Percentiles rank a stretch among this genome's conserved stretches.
These are phyloP conservation scores for Pythium angustatum DNA, from an alignment of 352 stramenopile species.

Conservation along the genomic window DNA sequence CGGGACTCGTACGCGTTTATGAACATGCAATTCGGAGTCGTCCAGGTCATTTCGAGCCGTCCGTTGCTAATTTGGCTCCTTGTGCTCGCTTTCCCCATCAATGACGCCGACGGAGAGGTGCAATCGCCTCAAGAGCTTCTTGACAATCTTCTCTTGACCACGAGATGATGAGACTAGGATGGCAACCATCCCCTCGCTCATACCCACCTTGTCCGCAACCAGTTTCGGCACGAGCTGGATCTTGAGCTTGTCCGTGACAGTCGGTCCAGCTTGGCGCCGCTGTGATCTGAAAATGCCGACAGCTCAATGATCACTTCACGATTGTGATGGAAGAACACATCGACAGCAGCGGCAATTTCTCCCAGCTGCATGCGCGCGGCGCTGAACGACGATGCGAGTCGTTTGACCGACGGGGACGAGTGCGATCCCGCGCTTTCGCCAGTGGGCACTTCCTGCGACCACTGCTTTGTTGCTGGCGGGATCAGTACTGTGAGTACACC, in stretches of 20 bases:
- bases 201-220: constrained; percentile 12
- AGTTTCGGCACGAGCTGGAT: constrained; percentile 7
- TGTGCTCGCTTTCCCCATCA: not conserved
- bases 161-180: constrained; percentile 27
- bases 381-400: constrained; percentile 14
- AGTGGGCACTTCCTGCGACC: not conserved
- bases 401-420: not conserved
- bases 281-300: constrained; percentile 13
- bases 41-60: constrained; percentile 1
- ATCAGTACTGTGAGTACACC: constrained; percentile 17
- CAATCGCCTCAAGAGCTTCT: constrained; percentile 26
- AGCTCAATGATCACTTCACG: constrained; percentile 20
- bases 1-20: constrained; percentile 4
- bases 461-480: not conserved
- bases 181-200: constrained; percentile 27
- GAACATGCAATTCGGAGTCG: not conserved
- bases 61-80: constrained; percentile 21
- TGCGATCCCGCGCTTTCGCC: not conserved
- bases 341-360: constrained; percentile 13
- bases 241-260: not conserved
- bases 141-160: constrained; percentile 26
- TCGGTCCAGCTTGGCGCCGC: constrained; percentile 1
- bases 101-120: not conserved
- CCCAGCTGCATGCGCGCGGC: constrained; percentile 11
- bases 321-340: constrained; percentile 14